phyloP scores from a whole-genome alignment of 2,329 filamentous ascomycete genomes.

The Aspergillus pseudonomiae region DNA sequence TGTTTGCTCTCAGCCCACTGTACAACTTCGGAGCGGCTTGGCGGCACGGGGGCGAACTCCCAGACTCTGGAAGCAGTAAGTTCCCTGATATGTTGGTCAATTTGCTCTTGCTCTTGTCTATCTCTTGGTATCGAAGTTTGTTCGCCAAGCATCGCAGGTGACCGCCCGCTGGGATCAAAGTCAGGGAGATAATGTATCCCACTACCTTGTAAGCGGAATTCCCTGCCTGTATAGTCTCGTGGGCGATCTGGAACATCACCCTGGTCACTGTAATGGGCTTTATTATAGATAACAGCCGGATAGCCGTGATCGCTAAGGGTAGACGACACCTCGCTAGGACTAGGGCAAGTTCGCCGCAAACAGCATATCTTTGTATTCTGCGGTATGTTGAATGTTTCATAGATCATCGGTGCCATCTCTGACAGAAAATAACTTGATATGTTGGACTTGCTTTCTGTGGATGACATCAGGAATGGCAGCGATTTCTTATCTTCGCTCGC shows the following conservation, averaged over 20 bases:
- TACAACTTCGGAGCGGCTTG: constrained; percentile 69
- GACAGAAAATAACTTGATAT: constrained; percentile 22
- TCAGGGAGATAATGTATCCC: constrained; percentile 77
- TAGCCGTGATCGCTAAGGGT: constrained; percentile 61
- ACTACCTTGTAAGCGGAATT: constrained; percentile 76
- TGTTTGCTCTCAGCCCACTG: constrained; percentile 62
- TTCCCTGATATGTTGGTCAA: constrained; percentile 56
- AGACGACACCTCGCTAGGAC: constrained; percentile 50
- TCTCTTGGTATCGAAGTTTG: constrained; percentile 54
- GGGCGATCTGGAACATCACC: constrained; percentile 75
- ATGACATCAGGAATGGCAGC: constrained; percentile 25
- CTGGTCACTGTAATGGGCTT: constrained; percentile 83
- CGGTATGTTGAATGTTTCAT: constrained; percentile 34
- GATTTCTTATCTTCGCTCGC: constrained; percentile 13
- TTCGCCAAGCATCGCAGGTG: constrained; percentile 59
- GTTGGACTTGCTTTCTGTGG: constrained; percentile 15
- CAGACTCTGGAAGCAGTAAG: constrained; percentile 69
- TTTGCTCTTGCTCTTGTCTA: constrained; percentile 53
- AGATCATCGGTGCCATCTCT: constrained; percentile 25
- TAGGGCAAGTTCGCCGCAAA: constrained; percentile 32
- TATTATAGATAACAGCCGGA: constrained; percentile 76
- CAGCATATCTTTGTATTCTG: constrained; percentile 24
- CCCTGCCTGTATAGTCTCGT: constrained; percentile 83
- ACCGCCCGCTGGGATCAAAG: constrained; percentile 69
- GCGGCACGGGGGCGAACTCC: constrained; percentile 75